Percentiles rank a stretch among this genome's conserved stretches.
Evolutionary conservation across 2,329 filamentous ascomycete species (phyloP).

Genomic region (Fusarium coffeatum): DNA sequence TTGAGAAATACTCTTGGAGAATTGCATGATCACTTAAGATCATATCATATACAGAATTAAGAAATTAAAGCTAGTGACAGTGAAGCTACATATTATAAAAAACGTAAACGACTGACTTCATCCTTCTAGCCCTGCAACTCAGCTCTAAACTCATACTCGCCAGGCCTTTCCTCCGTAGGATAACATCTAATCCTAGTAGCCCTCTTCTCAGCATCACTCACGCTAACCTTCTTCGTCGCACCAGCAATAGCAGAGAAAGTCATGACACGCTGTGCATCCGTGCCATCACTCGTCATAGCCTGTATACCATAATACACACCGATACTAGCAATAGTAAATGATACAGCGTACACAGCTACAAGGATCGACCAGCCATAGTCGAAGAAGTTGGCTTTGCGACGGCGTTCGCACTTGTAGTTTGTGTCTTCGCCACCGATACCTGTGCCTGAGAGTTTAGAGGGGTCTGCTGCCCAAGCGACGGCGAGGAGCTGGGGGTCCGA

Average conservation of each 20-base stretch:
- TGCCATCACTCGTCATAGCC: constrained; percentile 29
- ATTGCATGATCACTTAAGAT: too few relatives aligned
- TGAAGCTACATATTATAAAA: not conserved
- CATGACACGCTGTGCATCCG: constrained; percentile 25
- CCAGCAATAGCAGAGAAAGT: constrained; percentile 34
- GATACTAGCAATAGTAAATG: constrained; percentile 18
- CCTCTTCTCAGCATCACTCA: constrained; percentile 18
- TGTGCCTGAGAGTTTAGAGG: constrained; percentile 22
- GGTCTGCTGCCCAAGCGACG: constrained; percentile 37
- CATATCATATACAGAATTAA: not conserved
- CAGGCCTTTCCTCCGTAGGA: constrained; percentile 12
- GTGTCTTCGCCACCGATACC: constrained; percentile 2
- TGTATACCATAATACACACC: constrained; percentile 31
- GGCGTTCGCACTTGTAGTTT: constrained; percentile 19
- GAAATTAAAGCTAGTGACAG: not conserved
- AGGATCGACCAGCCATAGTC: constrained; percentile 26
- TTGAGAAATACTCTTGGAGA: too few relatives aligned
- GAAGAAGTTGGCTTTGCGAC: constrained; percentile 27
- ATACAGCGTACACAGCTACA: constrained; percentile 16
- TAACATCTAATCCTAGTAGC: constrained; percentile 30
- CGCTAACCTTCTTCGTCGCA: constrained; percentile 29
- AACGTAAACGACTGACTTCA: not conserved
- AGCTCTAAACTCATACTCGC: constrained; percentile 32
- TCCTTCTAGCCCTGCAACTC: constrained; percentile 19
- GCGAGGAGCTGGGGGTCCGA: constrained; percentile 37